Conservation (phyloP, 495 filamentous ascomycete genomes). For the Neurospora terricola region DNA sequence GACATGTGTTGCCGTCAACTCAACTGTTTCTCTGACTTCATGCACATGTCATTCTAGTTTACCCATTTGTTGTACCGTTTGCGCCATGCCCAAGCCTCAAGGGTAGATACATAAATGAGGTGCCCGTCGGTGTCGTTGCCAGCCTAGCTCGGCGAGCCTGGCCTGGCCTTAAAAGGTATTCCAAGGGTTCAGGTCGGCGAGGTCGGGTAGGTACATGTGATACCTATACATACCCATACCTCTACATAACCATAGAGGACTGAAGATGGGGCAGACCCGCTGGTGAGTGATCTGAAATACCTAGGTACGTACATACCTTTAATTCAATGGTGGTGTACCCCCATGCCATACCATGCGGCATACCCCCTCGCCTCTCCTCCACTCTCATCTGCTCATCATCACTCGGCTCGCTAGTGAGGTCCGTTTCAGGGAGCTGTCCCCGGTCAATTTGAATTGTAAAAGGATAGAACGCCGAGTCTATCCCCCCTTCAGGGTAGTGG, state of each 20-base stretch:
- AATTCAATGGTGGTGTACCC: neutral
- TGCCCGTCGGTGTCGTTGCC: neutral
- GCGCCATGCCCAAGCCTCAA: neutral
- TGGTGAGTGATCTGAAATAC: neutral
- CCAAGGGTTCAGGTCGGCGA: neutral
- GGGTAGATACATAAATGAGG: neutral
- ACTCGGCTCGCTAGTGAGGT: neutral
- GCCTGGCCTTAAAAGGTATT: neutral
- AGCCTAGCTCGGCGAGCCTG: neutral
- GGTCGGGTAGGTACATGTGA: neutral
- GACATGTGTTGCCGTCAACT: neutral
- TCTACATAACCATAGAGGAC: neutral
- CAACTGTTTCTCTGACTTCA: neutral
- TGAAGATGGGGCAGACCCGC: neutral
- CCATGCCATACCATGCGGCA: neutral
- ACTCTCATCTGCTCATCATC: neutral
- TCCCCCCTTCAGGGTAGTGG: neutral
- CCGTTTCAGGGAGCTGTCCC: neutral
- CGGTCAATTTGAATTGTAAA: neutral
- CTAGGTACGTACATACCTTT: neutral
- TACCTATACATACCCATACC: neutral
- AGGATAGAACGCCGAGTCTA: neutral
- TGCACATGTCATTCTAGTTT: neutral
- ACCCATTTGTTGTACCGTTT: neutral
- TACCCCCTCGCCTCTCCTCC: neutral